Conservation (phyloP, 352 stramenopile genomes). For the Phytopythium chamaehyphon region DNA sequence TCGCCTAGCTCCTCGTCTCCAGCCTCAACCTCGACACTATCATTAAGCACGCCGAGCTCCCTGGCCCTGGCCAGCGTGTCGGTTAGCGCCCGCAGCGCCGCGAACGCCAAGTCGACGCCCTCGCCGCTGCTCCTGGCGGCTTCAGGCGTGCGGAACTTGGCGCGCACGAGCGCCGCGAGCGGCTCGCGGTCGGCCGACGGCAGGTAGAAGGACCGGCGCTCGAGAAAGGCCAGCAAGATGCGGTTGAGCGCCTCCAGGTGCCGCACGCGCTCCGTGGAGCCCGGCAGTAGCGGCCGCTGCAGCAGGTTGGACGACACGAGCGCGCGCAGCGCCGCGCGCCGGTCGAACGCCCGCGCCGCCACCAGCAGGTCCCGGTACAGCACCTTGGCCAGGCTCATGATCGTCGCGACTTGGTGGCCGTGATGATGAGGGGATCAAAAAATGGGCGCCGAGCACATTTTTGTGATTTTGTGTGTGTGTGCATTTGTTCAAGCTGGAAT, state of each 20-base stretch:
- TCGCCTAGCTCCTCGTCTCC: conserved; percentile 1
- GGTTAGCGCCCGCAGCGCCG: conserved; percentile 59
- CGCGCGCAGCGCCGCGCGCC: conserved; percentile 48
- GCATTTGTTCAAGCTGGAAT: too few species aligned
- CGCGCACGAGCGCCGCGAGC: conserved; percentile 39
- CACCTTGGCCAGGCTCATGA: conserved; percentile 46
- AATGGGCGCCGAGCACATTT: too few species aligned
- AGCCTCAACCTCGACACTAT: not conserved
- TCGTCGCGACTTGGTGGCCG: not conserved
- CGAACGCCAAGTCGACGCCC: conserved; percentile 53
- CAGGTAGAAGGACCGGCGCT: conserved; percentile 62
- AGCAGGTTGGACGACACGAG: conserved; percentile 62
- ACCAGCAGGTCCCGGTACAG: conserved; percentile 72
- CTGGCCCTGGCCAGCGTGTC: conserved; percentile 45
- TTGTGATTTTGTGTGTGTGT: too few species aligned
- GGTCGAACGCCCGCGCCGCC: conserved; percentile 50
- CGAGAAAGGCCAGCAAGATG: conserved; percentile 41
- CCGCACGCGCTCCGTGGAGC: conserved; percentile 28
- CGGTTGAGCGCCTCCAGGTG: conserved; percentile 67
- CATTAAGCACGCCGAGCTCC: conserved; percentile 23
- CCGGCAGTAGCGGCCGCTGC: conserved; percentile 25
- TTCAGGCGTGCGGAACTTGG: conserved; percentile 35
- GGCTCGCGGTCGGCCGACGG: conserved; percentile 30
- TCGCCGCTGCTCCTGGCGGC: not conserved
- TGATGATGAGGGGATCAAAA: too few species aligned